Evolutionary conservation across 2,329 filamentous ascomycete genomes (phyloP), one percentile per base, ranked within the genome.

Genomic region (Calonectria ilicicola): DNA sequence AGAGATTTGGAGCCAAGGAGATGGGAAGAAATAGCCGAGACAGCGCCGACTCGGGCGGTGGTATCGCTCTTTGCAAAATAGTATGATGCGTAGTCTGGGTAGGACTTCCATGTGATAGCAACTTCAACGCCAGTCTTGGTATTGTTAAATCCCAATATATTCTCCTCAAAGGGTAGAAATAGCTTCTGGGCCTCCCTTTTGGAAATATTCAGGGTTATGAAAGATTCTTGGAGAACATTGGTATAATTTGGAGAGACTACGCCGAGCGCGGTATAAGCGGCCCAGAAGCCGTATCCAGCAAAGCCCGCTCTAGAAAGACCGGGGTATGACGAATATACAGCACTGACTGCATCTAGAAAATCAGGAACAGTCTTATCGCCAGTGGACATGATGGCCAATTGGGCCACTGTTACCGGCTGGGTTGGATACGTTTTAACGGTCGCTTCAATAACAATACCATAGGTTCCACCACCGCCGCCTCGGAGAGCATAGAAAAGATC

Each of bases 401-500:
- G 7, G 9, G 44, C 44, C 12, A 47, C 44, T 47, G 44, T 47
- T 47, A 47, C 44, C 23, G 44, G 8, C 44, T 47, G 44, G 44
- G 44, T 47, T 23, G 44, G 44, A 23, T 47, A 47, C 44, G 44
- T 47, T 9, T 47, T 47, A 9, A 47, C 44, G 10, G 44, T 47
- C 9, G 44, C 3, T 47, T 47, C 44, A 15, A 47, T 23, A n/a
- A 47, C 44, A 9, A 47, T 47, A 15, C 44, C 44, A 23, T 47
- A 47, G 44, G 44, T 47, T 12, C 44, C 44, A n/a, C 44, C 44
- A 9, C 44, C 86, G 3, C 85, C 87, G 8, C 87, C 88, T 32
- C 85, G 80, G 23, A 89, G 79, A 2, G 87, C 87, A 84, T 87
- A 89, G 81, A 87, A 89, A 0, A 90, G 81, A 40, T 89, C 87